Base-by-base conservation (phyloP, 2,329 filamentous ascomycete genomes). In the Penicillium sp. region DNA sequence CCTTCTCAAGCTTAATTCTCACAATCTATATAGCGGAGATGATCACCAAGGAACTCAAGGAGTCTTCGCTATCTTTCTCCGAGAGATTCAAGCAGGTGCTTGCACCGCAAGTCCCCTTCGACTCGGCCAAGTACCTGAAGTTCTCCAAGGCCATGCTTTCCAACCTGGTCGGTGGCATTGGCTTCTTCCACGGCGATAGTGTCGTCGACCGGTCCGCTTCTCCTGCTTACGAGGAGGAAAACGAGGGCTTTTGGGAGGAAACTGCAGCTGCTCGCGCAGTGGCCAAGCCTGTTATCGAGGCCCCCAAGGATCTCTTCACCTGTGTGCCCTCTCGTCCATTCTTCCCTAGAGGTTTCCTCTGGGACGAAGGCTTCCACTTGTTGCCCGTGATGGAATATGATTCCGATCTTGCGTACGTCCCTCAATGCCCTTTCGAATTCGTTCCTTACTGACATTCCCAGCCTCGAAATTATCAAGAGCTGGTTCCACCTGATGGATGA, bases 401-500 rank as follows among this genome's bases (percentile, higher is more conserved):
- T 72, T 86, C 92, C 52, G 93, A 97, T 69, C 83, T 98, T 51
- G 88, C 91, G 78, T 81, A 70, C 52, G 77, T 71, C 27, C 31
- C 37, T n/a, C 13, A 27, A 37, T 42, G 29, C 26, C 16, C 19
- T 42, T 27, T 53, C 65, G 71, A 54, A 43, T 16, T 25, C n/a
- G 9, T 16, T 4, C 7, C 37, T 29, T 26, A 72, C 63, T 54
- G 3, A 59, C 31, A 9, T 29, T 43, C 14, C 23, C 39, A 83
- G 79, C 0, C 80, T 88, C 50, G 92, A 97, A 62, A 92, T 99
- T 63, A 85, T 98, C 61, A 91, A 89, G 77, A 96, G 91, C 76
- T 99, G 95, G 95, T 96, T 96, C 78, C 92, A 88, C 62, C 85
- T 96, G 19, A 96, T 98, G 85, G 95, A 99, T 64, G 90, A 95